Evolutionary conservation across 2,329 filamentous ascomycete species (phyloP).

Genomic region (Epichloe coenophiala): DNA sequence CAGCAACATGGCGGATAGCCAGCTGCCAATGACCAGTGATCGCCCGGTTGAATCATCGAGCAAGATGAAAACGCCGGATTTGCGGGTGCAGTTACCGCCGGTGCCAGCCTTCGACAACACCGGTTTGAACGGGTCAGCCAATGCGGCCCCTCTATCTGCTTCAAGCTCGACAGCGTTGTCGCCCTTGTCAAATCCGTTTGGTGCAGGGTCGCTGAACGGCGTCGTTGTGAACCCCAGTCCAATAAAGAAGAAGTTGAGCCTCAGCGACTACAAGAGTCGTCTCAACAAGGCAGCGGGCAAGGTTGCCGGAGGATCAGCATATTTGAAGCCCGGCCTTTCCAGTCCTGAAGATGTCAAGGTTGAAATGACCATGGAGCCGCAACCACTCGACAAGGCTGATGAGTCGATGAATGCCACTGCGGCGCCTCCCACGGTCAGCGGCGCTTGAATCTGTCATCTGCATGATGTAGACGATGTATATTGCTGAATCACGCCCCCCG

Average conservation of each 20-base stretch:
- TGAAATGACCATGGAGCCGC: constrained; percentile 20
- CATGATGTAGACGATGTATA: constrained; percentile 2
- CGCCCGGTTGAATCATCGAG: not conserved
- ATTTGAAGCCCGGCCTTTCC: constrained; percentile 21
- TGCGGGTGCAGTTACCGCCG: constrained; percentile 44
- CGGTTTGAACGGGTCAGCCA: constrained; percentile 14
- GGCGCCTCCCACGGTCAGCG: constrained; percentile 11
- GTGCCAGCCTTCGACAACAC: constrained; percentile 35
- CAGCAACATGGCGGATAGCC: constrained; percentile 17
- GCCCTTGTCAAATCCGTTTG: constrained; percentile 35
- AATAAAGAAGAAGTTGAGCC: constrained; percentile 52
- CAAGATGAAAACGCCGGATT: constrained; percentile 30
- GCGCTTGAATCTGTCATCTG: constrained; percentile 13
- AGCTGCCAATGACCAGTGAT: constrained; percentile 8
- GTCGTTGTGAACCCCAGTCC: constrained; percentile 39
- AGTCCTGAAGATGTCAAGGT: constrained; percentile 24
- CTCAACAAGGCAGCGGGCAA: constrained; percentile 39
- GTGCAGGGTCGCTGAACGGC: constrained; percentile 28
- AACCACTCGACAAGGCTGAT: constrained; percentile 15
- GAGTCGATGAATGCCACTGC: constrained; percentile 9
- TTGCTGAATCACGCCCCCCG: not conserved
- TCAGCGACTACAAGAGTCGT: constrained; percentile 52
- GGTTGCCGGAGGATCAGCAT: constrained; percentile 13
- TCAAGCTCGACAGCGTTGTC: constrained; percentile 32
- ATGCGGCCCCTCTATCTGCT: constrained; percentile 33